These are phyloP conservation scores for Fusarium mundagurra DNA, from an alignment of 2,329 filamentous ascomycete genomes.

Conservation along the genomic window DNA sequence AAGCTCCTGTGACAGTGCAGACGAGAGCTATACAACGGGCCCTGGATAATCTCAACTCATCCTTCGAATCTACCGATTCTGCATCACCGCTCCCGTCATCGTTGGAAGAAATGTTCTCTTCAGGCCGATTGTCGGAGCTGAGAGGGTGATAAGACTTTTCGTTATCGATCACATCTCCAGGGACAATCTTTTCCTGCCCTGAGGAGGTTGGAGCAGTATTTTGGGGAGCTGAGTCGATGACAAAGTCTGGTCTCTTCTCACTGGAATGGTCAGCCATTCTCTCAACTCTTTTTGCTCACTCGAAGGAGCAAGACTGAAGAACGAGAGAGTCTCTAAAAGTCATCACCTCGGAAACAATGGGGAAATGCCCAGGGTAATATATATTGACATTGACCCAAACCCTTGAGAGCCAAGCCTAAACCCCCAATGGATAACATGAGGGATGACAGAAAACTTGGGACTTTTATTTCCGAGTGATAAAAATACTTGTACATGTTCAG, in stretches of 20 bases:
- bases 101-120: neutral
- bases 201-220: neutral
- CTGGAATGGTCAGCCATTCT: slow-evolving; percentile 15
- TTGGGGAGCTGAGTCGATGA: slow-evolving; percentile 1
- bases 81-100: slow-evolving; percentile 14
- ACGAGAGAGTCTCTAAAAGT: neutral
- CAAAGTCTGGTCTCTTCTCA: slow-evolving; percentile 22
- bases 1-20: slow-evolving; percentile 63
- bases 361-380: slow-evolving; percentile 26
- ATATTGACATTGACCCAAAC: slow-evolving; percentile 7
- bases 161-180: neutral
- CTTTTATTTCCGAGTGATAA: neutral
- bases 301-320: neutral
- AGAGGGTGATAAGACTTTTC: slow-evolving; percentile 13
- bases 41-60: slow-evolving; percentile 56
- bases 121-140: neutral
- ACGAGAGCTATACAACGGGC: slow-evolving; percentile 65
- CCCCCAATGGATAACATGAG: slow-evolving; percentile 21
- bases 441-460: neutral
- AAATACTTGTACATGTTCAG: neutral
- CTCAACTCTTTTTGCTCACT: neutral
- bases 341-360: slow-evolving; percentile 11
- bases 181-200: neutral
- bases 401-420: slow-evolving; percentile 14
- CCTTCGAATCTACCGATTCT: slow-evolving; percentile 36